Evolutionary conservation across 169 alveolate species (phyloP).

Genomic region (Eimeria sp.): DNA sequence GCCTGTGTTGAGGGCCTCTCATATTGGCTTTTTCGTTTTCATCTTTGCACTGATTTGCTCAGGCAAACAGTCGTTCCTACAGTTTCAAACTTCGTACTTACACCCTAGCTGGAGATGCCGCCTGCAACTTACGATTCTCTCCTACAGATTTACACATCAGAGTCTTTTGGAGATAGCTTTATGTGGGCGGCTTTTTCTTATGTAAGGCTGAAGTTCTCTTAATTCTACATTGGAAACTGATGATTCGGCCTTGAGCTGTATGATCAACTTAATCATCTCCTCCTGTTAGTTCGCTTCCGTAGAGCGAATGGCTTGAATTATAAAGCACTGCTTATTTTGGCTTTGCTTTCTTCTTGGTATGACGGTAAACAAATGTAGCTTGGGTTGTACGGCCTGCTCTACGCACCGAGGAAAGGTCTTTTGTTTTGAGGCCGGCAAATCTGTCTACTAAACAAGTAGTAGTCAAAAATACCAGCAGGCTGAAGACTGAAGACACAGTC

Average conservation of each 20-base stretch:
- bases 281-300: not conserved
- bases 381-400: not conserved
- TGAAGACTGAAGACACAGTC: not conserved
- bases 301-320: not conserved
- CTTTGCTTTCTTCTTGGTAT: no score
- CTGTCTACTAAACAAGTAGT: not conserved
- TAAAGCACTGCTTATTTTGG: not conserved
- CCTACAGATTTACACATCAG: slow-evolving; percentile 94
- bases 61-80: slow-evolving; percentile 93
- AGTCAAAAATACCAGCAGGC: no score
- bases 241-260: not conserved
- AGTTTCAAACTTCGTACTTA: slow-evolving; percentile 98
- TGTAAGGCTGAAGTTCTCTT: not conserved
- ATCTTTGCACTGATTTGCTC: not conserved
- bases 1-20: not conserved
- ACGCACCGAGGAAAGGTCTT: no score
- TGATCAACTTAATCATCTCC: not conserved
- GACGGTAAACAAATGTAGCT: no score
- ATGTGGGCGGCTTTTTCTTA: not conserved
- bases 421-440: not conserved
- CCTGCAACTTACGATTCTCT: slow-evolving; percentile 98
- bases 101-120: slow-evolving; percentile 98
- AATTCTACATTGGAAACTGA: not conserved
- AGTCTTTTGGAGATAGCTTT: slow-evolving; percentile 85
- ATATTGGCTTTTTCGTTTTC: not conserved